Evolutionary conservation across 2,329 filamentous ascomycete genomes (phyloP), one percentile per base, ranked within the genome.

Genomic region (Colletotrichum truncatum): DNA sequence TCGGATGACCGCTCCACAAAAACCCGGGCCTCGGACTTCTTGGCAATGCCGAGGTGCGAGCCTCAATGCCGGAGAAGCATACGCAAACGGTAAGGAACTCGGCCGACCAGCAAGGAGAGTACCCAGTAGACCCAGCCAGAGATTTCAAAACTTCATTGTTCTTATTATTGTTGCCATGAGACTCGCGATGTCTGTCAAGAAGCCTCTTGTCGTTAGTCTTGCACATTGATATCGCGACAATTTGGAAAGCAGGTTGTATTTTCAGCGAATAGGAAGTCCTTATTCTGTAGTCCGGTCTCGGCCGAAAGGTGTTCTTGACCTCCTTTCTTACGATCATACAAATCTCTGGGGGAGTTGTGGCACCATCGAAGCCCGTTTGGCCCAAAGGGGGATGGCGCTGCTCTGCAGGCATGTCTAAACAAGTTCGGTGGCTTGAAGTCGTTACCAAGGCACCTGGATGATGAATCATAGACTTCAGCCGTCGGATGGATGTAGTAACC

Each of bases 21-120:
- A 57, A 10, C 41, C 62, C 62, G 66, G 51, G 32, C 55, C 46
- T 66, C 65, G 65, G 65, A 52, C 62, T 67, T 67, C 65, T 67
- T 61, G 52, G 65, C 56, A 66, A 45, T 51, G 57, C 66, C 62
- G 58, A 61, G 49, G 52, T 64, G 59, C 53, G 53, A 53, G 28
- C 10, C 26, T 0, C 4, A 5, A 2, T 4, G 14, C 52, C 38
- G 43, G 54, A 7, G 1, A 45, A 41, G 1, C 3, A 16, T 25
- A 54, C 34, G 38, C 21, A 49, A 57, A 51, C 28, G 18, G 54
- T 6, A 49, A 58, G 25, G 3, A 56, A 14, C 32, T 67, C 57
- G 56, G 57, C 36, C 16, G 21, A 11, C 3, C 9, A 11, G 14
- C 36, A 43, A 11, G 36, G 2, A 28, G 6, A 9, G 18, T 6